Evolutionary conservation across 805 yeast species (phyloP).

Genomic region (Candida succiphila): DNA sequence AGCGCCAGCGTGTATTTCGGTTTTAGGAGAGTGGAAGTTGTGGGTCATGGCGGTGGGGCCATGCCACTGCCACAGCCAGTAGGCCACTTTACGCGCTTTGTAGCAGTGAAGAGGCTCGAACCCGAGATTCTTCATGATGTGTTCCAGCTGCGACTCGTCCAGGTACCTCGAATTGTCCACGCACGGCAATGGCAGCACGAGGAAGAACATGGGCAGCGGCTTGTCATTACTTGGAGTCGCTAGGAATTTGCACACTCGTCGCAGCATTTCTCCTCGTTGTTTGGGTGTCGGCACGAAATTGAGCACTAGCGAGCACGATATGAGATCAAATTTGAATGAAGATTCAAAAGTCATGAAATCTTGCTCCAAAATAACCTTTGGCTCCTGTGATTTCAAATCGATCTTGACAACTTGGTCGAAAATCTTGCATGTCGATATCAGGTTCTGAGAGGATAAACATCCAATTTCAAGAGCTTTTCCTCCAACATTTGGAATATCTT

Average conservation of each 20-base stretch:
- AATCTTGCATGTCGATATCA: constrained; percentile 48
- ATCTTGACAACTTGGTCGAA: constrained; percentile 50
- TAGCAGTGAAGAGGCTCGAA: too few species aligned
- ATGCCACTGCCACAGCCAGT: too few species aligned
- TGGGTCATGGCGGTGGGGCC: too few species aligned
- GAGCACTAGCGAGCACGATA: constrained; percentile 80
- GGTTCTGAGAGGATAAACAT: constrained; percentile 57
- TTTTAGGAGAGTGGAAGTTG: too few species aligned
- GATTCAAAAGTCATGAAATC: constrained; percentile 73
- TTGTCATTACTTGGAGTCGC: constrained; percentile 17
- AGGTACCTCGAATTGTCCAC: constrained; percentile 74
- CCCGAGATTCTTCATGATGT: constrained; percentile 53
- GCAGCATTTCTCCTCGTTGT: constrained; percentile 72
- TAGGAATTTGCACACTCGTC: constrained; percentile 47
- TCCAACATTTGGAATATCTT: constrained; percentile 17
- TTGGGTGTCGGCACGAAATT: constrained; percentile 75
- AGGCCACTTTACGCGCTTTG: too few species aligned
- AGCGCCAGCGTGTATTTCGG: too few species aligned
- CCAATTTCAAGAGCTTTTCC: constrained; percentile 71
- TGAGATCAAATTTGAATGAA: constrained; percentile 45
- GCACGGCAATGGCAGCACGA: constrained; percentile 88
- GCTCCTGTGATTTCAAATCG: constrained; percentile 75
- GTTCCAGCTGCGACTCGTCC: constrained; percentile 28
- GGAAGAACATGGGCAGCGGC: constrained; percentile 46
- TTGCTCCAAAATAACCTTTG: constrained; percentile 52